Conservation (phyloP, 345 rosid genomes). For the Noccaea caerulescens region DNA sequence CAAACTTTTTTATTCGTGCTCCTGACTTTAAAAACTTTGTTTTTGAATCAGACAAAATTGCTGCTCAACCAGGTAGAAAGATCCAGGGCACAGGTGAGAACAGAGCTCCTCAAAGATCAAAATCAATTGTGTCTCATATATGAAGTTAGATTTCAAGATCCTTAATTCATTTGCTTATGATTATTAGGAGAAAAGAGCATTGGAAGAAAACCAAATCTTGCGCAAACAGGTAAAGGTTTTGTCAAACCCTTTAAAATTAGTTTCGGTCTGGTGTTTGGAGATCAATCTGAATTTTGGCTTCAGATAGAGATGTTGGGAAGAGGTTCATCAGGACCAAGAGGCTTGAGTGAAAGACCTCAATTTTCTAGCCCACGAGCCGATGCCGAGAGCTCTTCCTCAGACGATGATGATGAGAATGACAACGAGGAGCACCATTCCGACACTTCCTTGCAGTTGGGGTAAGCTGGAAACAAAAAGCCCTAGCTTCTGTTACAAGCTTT, state of each 20-base stretch:
- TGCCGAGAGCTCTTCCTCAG: constrained; percentile 41
- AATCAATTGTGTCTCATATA: not conserved
- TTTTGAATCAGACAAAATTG: constrained; percentile 36
- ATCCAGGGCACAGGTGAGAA: constrained; percentile 41
- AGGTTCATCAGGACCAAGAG: constrained; percentile 29
- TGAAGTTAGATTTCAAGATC: constrained; percentile 3
- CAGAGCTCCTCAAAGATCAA: not conserved
- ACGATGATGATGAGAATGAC: constrained; percentile 32
- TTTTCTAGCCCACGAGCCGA: constrained; percentile 32
- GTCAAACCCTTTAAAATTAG: not conserved
- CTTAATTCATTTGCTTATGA: constrained; percentile 3
- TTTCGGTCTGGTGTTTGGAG: not conserved
- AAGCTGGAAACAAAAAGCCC: constrained; percentile 27
- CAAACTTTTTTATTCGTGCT: not conserved
- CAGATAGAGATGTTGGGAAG: constrained; percentile 44
- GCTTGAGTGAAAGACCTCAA: constrained; percentile 27
- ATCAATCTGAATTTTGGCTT: not conserved
- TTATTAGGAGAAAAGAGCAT: constrained; percentile 38
- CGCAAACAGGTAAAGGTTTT: constrained; percentile 40
- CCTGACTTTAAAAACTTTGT: constrained; percentile 13
- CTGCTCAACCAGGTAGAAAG: constrained; percentile 38
- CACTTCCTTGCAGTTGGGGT: constrained; percentile 49
- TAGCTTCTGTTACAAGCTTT: constrained; percentile 33
- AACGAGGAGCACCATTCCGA: constrained; percentile 38
- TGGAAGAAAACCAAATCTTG: constrained; percentile 44